Percentiles rank a stretch among this genome's conserved stretches.
phyloP scores from a whole-genome alignment of 768 basidiomycete species.

The Boletus bicolor region DNA sequence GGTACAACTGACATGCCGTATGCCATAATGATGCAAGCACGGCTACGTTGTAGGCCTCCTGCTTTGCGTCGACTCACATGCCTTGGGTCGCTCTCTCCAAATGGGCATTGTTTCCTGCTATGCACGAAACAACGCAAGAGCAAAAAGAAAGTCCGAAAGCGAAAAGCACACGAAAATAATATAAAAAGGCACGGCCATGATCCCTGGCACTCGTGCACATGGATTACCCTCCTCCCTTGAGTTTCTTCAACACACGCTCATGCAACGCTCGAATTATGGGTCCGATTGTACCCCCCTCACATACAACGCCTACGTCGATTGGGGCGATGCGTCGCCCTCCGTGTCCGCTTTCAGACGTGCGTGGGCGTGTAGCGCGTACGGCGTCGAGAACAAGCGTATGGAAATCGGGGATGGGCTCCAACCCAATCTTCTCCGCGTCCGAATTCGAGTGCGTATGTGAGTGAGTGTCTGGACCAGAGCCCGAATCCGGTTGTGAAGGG shows the following conservation, averaged over 20 bases:
- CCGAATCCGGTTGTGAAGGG: neutral
- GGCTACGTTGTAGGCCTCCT: too few species aligned
- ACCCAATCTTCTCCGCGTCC: slow-evolving; percentile 28
- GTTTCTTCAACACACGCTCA: slow-evolving; percentile 38
- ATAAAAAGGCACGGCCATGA: neutral
- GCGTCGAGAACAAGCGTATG: slow-evolving; percentile 46
- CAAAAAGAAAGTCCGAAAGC: neutral
- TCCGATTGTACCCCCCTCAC: slow-evolving; percentile 46
- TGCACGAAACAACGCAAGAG: neutral
- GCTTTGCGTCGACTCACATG: neutral
- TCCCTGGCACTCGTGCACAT: neutral
- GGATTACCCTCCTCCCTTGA: slow-evolving; percentile 19
- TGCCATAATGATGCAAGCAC: too few species aligned
- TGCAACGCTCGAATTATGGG: slow-evolving; percentile 51
- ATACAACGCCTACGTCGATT: slow-evolving; percentile 62
- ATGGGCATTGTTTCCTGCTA: neutral
- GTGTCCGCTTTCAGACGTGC: neutral
- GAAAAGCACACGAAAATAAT: neutral
- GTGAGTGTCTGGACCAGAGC: neutral
- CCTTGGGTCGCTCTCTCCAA: neutral
- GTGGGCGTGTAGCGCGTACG: slow-evolving; percentile 36
- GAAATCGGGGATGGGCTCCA: slow-evolving; percentile 64
- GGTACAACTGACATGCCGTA: too few species aligned
- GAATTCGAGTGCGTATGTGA: neutral
- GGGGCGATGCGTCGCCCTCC: slow-evolving; percentile 44